Conservation (phyloP, 768 basidiomycete species). For the Serendipita vermifera region DNA sequence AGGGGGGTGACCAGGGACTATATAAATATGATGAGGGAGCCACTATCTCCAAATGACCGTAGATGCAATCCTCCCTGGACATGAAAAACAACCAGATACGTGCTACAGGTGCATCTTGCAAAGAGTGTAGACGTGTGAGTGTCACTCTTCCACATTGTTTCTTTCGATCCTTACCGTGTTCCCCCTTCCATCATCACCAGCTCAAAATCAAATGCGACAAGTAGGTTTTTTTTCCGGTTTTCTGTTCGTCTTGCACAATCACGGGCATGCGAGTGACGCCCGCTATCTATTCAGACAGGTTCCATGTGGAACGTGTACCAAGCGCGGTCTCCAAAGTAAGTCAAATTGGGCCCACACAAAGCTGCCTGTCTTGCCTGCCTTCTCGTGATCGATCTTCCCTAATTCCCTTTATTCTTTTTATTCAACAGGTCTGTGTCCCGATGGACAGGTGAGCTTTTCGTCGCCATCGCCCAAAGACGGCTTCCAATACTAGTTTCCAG, state of each 20-base stretch:
- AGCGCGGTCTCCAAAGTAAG: constrained; percentile 7
- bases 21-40: too few species aligned
- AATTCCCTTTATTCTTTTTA: neutral
- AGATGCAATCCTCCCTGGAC: neutral
- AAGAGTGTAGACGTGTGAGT: constrained; percentile 6
- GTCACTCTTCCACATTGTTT: neutral
- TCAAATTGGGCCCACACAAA: neutral
- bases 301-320: constrained; percentile 8
- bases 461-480: too few species aligned
- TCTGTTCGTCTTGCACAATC: too few species aligned
- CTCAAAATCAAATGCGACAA: constrained; percentile 10
- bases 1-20: too few species aligned
- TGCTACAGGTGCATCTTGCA: constrained; percentile 6
- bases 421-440: neutral
- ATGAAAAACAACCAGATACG: neutral
- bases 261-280: neutral
- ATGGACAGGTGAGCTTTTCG: too few species aligned
- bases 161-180: neutral
- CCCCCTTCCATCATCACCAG: neutral
- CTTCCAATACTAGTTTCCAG: too few species aligned
- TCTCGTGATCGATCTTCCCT: neutral
- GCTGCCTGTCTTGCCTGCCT: neutral
- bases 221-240: neutral
- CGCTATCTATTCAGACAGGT: neutral
- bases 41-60: too few species aligned